Evolutionary conservation across 169 alveolate genomes (phyloP).

Genomic region (Cryptosporidium canis): DNA sequence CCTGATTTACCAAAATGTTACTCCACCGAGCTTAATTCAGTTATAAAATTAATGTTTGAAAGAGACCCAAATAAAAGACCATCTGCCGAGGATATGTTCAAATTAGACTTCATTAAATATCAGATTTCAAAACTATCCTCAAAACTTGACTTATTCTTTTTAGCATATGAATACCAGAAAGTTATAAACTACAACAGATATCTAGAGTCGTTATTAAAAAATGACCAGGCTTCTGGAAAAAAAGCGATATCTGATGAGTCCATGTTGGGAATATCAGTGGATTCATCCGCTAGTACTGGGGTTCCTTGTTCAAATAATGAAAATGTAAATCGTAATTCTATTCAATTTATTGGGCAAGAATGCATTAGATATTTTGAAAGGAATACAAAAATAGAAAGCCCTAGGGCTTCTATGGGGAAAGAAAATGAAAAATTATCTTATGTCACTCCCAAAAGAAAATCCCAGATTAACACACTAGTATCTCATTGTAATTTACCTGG

Average conservation of each 20-base stretch:
- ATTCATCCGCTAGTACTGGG: conserved; percentile 31
- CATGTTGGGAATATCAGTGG: conserved; percentile 17
- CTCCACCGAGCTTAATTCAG: conserved; percentile 78
- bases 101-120: background rate
- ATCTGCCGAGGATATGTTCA: conserved; percentile 76
- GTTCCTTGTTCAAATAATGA: conserved; percentile 14
- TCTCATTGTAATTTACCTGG: background rate
- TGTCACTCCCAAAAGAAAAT: conserved; percentile 42
- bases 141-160: conserved; percentile 4
- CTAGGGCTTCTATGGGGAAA: background rate
- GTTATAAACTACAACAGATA: conserved; percentile 11
- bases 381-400: background rate
- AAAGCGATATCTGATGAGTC: conserved; percentile 16
- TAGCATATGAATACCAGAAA: conserved; percentile 41
- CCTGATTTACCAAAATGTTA: conserved; percentile 80
- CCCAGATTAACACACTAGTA: background rate
- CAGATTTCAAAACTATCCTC: background rate
- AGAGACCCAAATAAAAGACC: conserved; percentile 83
- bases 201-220: conserved; percentile 45
- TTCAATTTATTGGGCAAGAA: background rate
- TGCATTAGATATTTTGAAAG: background rate
- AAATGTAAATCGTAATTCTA: background rate
- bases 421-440: conserved; percentile 18
- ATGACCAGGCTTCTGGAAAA: background rate
- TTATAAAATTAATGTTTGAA: conserved; percentile 77